Evolutionary conservation across 2,329 filamentous ascomycete genomes (phyloP).

Genomic region (Epicoccum sorghinum): DNA sequence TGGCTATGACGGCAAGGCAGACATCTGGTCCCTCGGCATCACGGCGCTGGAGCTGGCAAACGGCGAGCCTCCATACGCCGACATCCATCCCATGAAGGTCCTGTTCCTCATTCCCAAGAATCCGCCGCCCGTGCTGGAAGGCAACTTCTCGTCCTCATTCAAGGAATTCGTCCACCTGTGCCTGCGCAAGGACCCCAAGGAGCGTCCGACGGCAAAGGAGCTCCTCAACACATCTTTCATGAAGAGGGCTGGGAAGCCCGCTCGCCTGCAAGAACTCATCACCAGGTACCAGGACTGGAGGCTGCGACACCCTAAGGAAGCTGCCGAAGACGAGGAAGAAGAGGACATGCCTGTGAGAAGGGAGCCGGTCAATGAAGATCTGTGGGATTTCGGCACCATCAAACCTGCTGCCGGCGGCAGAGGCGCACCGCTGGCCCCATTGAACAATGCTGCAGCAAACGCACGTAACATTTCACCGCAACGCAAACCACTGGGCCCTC

Average conservation of each 20-base stretch:
- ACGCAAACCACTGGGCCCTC: conserved; percentile 41
- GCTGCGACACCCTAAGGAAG: conserved; percentile 74
- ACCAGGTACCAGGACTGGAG: conserved; percentile 89
- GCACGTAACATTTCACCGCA: conserved; percentile 58
- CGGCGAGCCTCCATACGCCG: conserved; percentile 91
- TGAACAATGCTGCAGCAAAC: conserved; percentile 85
- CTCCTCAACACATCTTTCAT: conserved; percentile 90
- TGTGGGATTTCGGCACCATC: conserved; percentile 99
- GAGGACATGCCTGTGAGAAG: conserved; percentile 47
- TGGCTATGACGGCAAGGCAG: conserved; percentile 95
- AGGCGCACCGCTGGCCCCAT: conserved; percentile 67
- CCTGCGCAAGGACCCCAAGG: conserved; percentile 84
- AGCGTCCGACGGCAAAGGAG: conserved; percentile 85
- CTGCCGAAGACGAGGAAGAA: conserved; percentile 55
- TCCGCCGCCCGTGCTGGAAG: conserved; percentile 73
- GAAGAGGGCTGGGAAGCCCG: conserved; percentile 88
- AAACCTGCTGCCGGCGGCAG: conserved; percentile 65
- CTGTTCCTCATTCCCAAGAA: conserved; percentile 97
- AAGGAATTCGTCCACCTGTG: conserved; percentile 67
- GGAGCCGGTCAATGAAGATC: conserved; percentile 73
- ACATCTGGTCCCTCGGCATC: conserved; percentile 96
- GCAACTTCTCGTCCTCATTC: conserved; percentile 56
- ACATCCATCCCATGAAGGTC: conserved; percentile 98
- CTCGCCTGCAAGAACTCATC: conserved; percentile 95
- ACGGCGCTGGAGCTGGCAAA: conserved; percentile 90